Conservation (phyloP, 257 asterid species). For the Nicotiana undulata region DNA sequence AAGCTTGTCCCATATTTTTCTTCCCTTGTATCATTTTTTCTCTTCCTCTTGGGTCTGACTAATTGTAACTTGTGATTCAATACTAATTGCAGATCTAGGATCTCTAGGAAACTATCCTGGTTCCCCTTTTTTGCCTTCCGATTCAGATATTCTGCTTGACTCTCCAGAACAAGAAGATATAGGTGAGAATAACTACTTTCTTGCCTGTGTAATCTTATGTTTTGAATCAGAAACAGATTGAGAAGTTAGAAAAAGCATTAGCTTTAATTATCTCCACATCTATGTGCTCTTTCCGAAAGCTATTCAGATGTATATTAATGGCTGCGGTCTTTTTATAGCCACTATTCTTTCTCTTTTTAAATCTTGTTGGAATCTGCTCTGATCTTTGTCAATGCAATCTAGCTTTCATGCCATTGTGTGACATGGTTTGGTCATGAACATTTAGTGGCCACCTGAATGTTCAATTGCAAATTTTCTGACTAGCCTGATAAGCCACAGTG, state of each 20-base stretch:
- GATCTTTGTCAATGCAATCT: neutral
- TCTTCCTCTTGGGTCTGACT: neutral
- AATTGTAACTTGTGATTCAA: neutral
- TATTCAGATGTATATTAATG: neutral
- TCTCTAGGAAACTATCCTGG: constrained; percentile 89
- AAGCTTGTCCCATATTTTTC: neutral
- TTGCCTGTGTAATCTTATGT: neutral
- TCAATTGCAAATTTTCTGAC: neutral
- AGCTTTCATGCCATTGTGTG: neutral
- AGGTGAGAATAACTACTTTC: constrained; percentile 36
- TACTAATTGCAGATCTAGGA: constrained; percentile 66
- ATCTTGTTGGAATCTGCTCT: neutral
- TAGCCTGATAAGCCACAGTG: neutral
- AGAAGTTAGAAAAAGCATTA: neutral
- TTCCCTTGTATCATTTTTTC: neutral
- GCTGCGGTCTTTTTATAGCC: neutral
- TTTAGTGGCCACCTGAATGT: neutral
- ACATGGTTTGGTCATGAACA: neutral
- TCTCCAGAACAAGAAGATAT: constrained; percentile 86
- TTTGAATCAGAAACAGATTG: neutral
- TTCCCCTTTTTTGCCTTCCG: constrained; percentile 89
- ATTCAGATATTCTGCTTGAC: constrained; percentile 87
- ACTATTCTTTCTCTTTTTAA: neutral
- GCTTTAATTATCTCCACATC: neutral
- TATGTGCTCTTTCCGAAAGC: neutral